Conservation (phyloP, 116 monocot genomes). For the Posidonia oceanica region DNA sequence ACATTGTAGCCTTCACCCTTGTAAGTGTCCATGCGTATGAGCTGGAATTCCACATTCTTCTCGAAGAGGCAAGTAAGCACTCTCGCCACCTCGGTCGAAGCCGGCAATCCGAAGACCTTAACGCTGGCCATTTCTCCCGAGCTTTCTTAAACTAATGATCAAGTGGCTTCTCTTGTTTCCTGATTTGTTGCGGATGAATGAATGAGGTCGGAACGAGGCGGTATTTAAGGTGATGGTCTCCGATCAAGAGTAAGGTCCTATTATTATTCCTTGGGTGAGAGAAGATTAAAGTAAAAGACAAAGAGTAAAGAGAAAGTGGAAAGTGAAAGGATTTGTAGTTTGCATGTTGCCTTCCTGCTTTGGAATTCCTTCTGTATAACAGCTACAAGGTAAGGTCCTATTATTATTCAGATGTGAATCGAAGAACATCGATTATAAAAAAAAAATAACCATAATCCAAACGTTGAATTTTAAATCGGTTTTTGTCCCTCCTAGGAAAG, state of each 20-base stretch:
- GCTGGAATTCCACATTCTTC: constrained; percentile 29
- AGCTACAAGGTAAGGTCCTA: too few relatives aligned
- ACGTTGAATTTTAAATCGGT: too few relatives aligned
- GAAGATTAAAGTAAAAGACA: background rate
- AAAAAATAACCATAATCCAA: too few relatives aligned
- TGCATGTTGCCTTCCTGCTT: background rate
- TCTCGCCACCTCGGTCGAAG: constrained; percentile 15
- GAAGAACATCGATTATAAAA: too few relatives aligned
- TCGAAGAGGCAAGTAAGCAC: constrained; percentile 28
- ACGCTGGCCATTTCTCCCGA: constrained; percentile 7
- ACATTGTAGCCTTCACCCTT: constrained; percentile 8
- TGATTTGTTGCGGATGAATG: too few relatives aligned
- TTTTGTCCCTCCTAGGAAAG: too few relatives aligned
- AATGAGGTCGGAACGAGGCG: too few relatives aligned
- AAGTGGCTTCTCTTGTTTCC: too few relatives aligned
- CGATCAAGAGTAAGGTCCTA: too few relatives aligned
- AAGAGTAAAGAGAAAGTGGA: background rate
- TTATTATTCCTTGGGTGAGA: background rate
- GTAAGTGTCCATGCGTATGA: constrained; percentile 18
- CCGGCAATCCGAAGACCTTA: constrained; percentile 18
- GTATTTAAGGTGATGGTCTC: too few relatives aligned
- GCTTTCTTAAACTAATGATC: background rate
- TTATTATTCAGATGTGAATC: too few relatives aligned
- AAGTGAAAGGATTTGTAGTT: constrained; percentile 3
- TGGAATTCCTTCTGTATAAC: too few relatives aligned